phyloP scores from a whole-genome alignment of 768 basidiomycete species.

The Pulveroboletus sp. region DNA sequence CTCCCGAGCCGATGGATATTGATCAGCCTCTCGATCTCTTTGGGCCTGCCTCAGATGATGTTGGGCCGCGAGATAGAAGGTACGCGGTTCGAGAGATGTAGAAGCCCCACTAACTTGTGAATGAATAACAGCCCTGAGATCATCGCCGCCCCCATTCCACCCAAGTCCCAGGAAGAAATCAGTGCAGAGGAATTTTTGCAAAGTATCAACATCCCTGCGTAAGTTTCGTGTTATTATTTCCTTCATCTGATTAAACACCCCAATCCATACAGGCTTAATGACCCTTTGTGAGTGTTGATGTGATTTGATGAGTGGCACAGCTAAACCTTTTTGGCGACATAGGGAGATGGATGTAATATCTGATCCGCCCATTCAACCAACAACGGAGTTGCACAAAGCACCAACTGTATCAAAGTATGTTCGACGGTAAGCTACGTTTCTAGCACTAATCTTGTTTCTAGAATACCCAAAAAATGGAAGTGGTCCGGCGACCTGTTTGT shows the following conservation, averaged over 20 bases:
- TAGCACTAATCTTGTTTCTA: conserved; percentile 22
- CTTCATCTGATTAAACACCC: background rate
- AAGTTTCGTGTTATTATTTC: background rate
- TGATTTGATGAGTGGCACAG: background rate
- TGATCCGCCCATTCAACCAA: conserved; percentile 5
- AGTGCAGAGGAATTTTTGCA: conserved; percentile 26
- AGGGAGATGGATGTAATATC: conserved; percentile 16
- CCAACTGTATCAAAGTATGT: conserved; percentile 25
- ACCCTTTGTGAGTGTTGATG: conserved; percentile 22
- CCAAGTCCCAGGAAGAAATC: conserved; percentile 20
- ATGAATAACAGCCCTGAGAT: conserved; percentile 4
- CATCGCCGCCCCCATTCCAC: conserved; percentile 7
- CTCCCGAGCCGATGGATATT: conserved; percentile 23
- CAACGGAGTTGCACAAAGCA: conserved; percentile 13
- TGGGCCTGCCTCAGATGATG: conserved; percentile 8
- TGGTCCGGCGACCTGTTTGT: conserved; percentile 61
- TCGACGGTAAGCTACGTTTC: background rate
- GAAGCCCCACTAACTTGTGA: background rate
- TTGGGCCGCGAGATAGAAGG: conserved; percentile 5
- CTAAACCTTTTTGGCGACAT: background rate
- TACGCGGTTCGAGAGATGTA: conserved; percentile 4
- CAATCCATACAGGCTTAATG: conserved; percentile 16
- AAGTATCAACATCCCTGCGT: conserved; percentile 26
- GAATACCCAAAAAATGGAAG: conserved; percentile 60
- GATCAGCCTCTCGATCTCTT: conserved; percentile 16